Base-by-base conservation (phyloP, 441 rosid species). In the Hypseocharis bilobata region DNA sequence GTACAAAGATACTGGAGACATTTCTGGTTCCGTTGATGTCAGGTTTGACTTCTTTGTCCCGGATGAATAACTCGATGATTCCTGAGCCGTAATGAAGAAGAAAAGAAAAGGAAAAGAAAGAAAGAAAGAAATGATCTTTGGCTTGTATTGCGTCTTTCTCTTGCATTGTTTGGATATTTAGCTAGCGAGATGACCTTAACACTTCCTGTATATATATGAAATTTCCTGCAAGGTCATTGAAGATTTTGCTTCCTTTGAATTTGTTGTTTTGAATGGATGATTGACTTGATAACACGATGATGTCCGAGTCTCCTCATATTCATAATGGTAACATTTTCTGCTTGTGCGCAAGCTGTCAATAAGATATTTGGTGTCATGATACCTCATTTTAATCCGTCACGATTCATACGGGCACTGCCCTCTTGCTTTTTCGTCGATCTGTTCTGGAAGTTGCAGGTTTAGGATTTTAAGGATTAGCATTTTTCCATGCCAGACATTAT, bases 41-140 rank as follows among this genome's bases (percentile, higher is more conserved):
- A 83, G 78, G 72, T 93, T 93, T 28, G 96, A 91, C 82, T 93
- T 93, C 86, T 87, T 76, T 44, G 71, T 91, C 55, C 99, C 97
- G 0, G 97, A 93, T 62, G 78, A 87, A 63, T 78, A 73, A 34
- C 60, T 30, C 11, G 57, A 45, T 19, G 44, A 73, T 34, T 68
- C 62, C 67, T 17, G 27, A 45, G 68, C 57, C n/a, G n/a, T n/a
- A n/a, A n/a, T n/a, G n/a, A n/a, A n/a, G n/a, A n/a, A n/a, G n/a
- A n/a, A n/a, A n/a, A n/a, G n/a, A n/a, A n/a, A n/a, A n/a, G n/a
- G n/a, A n/a, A n/a, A n/a, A n/a, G n/a, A n/a, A n/a, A n/a, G n/a
- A n/a, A n/a, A n/a, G n/a, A n/a, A n/a, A n/a, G n/a, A n/a, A n/a
- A n/a, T 30, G 34, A 30, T 30, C 5, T 30, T 22, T 45, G 25